These are phyloP conservation scores for Hypoxylon fragiforme DNA, from an alignment of 495 filamentous ascomycete species.

Conservation along the genomic window DNA sequence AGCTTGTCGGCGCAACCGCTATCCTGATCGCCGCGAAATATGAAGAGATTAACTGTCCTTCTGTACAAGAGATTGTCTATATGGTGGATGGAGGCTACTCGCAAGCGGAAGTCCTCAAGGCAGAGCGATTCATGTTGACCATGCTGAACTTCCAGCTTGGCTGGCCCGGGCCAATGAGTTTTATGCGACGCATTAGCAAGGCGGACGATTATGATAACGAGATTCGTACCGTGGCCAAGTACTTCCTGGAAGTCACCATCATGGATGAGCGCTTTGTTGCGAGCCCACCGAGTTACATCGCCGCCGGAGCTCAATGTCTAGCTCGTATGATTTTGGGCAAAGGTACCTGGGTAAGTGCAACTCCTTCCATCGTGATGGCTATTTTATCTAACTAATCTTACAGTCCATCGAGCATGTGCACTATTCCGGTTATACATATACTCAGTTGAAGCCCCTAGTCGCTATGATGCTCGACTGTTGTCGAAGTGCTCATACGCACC, in stretches of 20 bases:
- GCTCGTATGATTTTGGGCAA: slow-evolving; percentile 87
- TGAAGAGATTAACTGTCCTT: slow-evolving; percentile 96
- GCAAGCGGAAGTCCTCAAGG: slow-evolving; percentile 91
- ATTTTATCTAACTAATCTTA: slow-evolving; percentile 8
- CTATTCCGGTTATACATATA: slow-evolving; percentile 89
- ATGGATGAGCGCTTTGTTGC: slow-evolving; percentile 98
- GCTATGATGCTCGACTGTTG: slow-evolving; percentile 83
- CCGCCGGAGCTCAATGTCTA: slow-evolving; percentile 91
- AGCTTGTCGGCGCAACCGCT: slow-evolving; percentile 94
- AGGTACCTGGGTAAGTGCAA: slow-evolving; percentile 82
- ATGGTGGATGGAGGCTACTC: slow-evolving; percentile 95
- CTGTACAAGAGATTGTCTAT: slow-evolving; percentile 92
- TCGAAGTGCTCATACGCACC: slow-evolving; percentile 76
- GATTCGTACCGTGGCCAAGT: slow-evolving; percentile 94
- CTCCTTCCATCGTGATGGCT: slow-evolving; percentile 19
- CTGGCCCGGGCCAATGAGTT: slow-evolving; percentile 98
- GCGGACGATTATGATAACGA: slow-evolving; percentile 97
- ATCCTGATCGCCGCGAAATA: slow-evolving; percentile 97
- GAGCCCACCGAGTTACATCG: slow-evolving; percentile 82
- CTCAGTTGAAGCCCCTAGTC: slow-evolving; percentile 78
- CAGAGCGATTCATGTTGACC: slow-evolving; percentile 95
- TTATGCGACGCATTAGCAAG: slow-evolving; percentile 94
- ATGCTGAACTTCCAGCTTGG: slow-evolving; percentile 94
- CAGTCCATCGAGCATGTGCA: slow-evolving; percentile 81
- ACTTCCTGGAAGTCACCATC: slow-evolving; percentile 93